Evolutionary conservation across 306 rosid species (phyloP).

Genomic region (Acacia confusa): DNA sequence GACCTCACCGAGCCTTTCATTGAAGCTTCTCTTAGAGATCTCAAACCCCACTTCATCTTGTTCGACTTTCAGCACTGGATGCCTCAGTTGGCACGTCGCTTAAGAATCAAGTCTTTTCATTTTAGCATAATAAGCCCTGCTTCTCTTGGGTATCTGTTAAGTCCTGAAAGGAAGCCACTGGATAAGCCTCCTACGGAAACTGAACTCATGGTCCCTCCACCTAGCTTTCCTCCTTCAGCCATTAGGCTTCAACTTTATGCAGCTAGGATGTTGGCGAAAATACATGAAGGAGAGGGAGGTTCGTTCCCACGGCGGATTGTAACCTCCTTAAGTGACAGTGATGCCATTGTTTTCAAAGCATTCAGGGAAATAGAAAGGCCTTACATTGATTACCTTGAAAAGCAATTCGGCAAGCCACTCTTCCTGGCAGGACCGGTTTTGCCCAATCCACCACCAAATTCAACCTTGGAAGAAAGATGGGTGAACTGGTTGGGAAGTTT

Average conservation of each 20-base stretch:
- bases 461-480: constrained; percentile 55
- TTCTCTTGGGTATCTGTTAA: constrained; percentile 35
- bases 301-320: constrained; percentile 36
- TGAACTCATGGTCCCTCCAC: constrained; percentile 43
- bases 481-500: constrained; percentile 48
- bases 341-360: constrained; percentile 54
- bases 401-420: constrained; percentile 43
- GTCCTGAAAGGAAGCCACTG: constrained; percentile 43
- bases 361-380: constrained; percentile 66
- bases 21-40: constrained; percentile 35
- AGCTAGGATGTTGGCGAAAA: constrained; percentile 23
- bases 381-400: constrained; percentile 43
- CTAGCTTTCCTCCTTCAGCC: constrained; percentile 46
- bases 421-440: constrained; percentile 58
- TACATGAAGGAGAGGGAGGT: background rate
- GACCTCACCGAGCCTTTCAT: constrained; percentile 57
- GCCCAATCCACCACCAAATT: constrained; percentile 43
- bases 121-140: constrained; percentile 46
- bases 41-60: constrained; percentile 55
- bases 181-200: constrained; percentile 25
- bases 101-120: constrained; percentile 47
- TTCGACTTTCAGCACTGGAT: constrained; percentile 61
- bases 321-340: constrained; percentile 31
- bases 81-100: constrained; percentile 44
- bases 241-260: constrained; percentile 47